These are phyloP conservation scores for Hortaea sp. DNA, from an alignment of 2,329 filamentous ascomycete genomes.

Conservation along the genomic window DNA sequence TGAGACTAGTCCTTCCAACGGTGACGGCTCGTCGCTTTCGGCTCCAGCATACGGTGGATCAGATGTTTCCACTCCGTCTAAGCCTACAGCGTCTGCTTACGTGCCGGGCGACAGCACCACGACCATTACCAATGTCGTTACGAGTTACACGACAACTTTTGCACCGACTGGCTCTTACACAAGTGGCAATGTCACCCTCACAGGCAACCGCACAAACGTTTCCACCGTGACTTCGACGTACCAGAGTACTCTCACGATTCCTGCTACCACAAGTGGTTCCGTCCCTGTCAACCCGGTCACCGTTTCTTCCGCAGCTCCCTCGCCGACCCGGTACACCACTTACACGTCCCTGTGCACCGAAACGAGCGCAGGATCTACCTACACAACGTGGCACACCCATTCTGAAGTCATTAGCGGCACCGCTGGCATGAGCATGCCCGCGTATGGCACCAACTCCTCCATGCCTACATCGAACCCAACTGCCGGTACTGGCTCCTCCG, in stretches of 20 bases:
- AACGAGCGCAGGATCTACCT: not conserved
- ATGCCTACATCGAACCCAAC: too few relatives aligned
- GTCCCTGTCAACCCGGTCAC: not conserved
- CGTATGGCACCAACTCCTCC: not conserved
- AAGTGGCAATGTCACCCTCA: not conserved
- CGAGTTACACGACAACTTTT: conserved; percentile 38
- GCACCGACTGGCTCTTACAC: not conserved
- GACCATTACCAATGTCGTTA: conserved; percentile 11
- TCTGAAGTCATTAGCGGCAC: not conserved
- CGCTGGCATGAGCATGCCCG: not conserved
- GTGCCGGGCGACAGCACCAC: not conserved
- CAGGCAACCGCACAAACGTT: not conserved
- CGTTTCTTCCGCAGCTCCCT: not conserved
- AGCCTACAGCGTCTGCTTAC: conserved; percentile 2
- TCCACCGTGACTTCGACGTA: conserved; percentile 11
- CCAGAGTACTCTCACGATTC: conserved; percentile 1
- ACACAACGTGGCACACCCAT: not conserved
- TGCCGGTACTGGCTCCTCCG: too few relatives aligned
- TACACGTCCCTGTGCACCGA: conserved; percentile 1
- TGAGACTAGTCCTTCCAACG: not conserved
- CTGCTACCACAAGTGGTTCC: not conserved
- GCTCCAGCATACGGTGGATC: not conserved
- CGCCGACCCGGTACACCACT: not conserved
- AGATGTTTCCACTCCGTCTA: not conserved
- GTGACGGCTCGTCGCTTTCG: not conserved